Evolutionary conservation across 257 asterid genomes (phyloP), one percentile per base, ranked within the genome.

Genomic region (Anisodus acutangulus): DNA sequence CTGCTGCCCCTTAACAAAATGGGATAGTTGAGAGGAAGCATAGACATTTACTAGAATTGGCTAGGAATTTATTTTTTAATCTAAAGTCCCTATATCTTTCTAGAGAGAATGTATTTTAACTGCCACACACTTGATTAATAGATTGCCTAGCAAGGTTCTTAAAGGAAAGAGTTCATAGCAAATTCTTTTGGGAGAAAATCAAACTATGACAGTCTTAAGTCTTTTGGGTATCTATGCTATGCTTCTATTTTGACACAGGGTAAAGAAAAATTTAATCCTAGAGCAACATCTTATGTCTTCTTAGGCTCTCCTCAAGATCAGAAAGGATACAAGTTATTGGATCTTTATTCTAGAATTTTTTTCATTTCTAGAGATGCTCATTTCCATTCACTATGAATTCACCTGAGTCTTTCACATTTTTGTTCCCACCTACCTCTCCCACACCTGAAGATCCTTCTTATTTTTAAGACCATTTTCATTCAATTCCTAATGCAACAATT

Each of bases 161-260:
- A 17, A 17, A 1, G 9, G 41, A 7, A 6, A 3, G 9, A 17
- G 41, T 26, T 81, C 80, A 4, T 67, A 6, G 51, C 3, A 8
- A 3, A 1, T 22, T 10, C 63, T 82, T 62, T 62, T 16, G 13
- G 47, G 1, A 82, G 12, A 22, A 22, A 22, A 22, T 22, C 26
- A 22, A 22, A 22, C 26, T 22, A 22, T 22, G 26, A 22, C 26
- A 22, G 26, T 22, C 26, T 22, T 22, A 22, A 22, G 26, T 15
- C 26, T 0, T 82, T 45, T 66, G 84, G 84, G 2, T 66, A 66
- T n/a, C 10, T 81, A 1, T 17, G 59, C 2, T 81, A 63, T 81
- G 59, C n/a, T 16, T 8, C 41, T 5, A 66, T 4, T 37, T 2
- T 9, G 3, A 1, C 39, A 8, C 8, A 66, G 9, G 13, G 3